A percentile compares a stretch with the other conserved stretches of the same genome.
Evolutionary conservation across 805 yeast species (phyloP).

Genomic region (Zygotorulaspora sp.): DNA sequence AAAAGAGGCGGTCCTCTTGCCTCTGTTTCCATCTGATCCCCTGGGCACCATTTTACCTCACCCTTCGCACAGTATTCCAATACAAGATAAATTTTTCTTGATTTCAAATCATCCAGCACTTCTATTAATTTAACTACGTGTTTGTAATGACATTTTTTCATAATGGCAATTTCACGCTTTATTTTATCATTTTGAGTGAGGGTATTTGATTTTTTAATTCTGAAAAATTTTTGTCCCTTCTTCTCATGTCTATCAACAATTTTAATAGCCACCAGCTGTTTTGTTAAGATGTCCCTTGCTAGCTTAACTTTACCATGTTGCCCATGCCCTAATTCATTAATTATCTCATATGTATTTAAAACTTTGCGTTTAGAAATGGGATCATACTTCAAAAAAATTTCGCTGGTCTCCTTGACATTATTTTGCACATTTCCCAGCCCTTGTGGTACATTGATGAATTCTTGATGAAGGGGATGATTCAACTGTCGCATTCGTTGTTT

Average conservation of each 20-base stretch:
- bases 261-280: constrained; percentile 82
- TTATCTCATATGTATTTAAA: constrained; percentile 83
- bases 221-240: constrained; percentile 39
- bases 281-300: constrained; percentile 64
- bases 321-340: constrained; percentile 87
- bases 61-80: constrained; percentile 88
- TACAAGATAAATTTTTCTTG: constrained; percentile 83
- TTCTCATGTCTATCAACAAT: constrained; percentile 70
- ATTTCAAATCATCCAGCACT: constrained; percentile 79
- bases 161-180: constrained; percentile 83
- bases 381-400: constrained; percentile 79
- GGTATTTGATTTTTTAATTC: constrained; percentile 36
- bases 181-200: constrained; percentile 61
- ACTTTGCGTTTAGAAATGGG: constrained; percentile 78
- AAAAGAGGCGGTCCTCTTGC: constrained; percentile 60
- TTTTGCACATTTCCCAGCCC: constrained; percentile 13
- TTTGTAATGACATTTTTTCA: constrained; percentile 88
- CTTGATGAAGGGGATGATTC: constrained; percentile 41
- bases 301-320: constrained; percentile 98
- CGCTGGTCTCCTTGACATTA: constrained; percentile 75
- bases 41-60: constrained; percentile 72
- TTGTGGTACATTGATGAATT: constrained; percentile 27
- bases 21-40: constrained; percentile 38
- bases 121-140: constrained; percentile 84
- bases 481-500: constrained; percentile 40